Evolutionary conservation across 2,329 filamentous ascomycete genomes (phyloP), one percentile per base, ranked within the genome.

Genomic region (Curvularia sp.): DNA sequence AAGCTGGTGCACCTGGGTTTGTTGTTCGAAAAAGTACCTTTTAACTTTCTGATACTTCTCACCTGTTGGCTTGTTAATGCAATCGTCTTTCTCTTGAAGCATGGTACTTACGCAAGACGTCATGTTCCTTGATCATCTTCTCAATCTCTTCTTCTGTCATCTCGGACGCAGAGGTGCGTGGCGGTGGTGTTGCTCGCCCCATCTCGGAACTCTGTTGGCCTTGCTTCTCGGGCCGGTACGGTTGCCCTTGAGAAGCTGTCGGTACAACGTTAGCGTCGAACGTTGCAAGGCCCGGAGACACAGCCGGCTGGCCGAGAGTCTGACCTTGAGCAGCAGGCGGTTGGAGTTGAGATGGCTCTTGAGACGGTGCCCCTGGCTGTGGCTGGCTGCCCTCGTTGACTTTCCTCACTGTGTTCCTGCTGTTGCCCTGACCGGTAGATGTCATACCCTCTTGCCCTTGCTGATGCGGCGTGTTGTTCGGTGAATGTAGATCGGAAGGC

Each of bases 1-100:
- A 18, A 99, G 84, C 70, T 95, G 90, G 76, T 97, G 94, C 23
- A 98, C 91, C 77, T 97, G 93, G 18, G 88, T 84, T 65, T 89
- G 90, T 69, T 96, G 89, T 64, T 98, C 95, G 76, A 98, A 98
- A 76, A 97, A 99, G 70, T 97, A 91, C 55, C 93, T 89, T 81
- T 99, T 99, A 57, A 99, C 94, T 74, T 97, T 97, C 77, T 96
- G 96, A 77, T 99, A 99, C 80, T 99, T 99, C 66, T 87, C 87
- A 72, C 95, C 93, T 97, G 51, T 58, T 59, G 45, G 28, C 36
- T 30, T 51, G 63, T 48, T 58, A 56, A 34, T 42, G 56, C 5
- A 12, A 32, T 21, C 23, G 25, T 30, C 15, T 13, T 49, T 30
- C 5, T 34, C 3, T 2, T 5, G 4, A 8, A 36, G 7, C 9